These are phyloP conservation scores for Rhododendron ovatum DNA, from an alignment of 148 eudicot genomes.

Conservation along the genomic window DNA sequence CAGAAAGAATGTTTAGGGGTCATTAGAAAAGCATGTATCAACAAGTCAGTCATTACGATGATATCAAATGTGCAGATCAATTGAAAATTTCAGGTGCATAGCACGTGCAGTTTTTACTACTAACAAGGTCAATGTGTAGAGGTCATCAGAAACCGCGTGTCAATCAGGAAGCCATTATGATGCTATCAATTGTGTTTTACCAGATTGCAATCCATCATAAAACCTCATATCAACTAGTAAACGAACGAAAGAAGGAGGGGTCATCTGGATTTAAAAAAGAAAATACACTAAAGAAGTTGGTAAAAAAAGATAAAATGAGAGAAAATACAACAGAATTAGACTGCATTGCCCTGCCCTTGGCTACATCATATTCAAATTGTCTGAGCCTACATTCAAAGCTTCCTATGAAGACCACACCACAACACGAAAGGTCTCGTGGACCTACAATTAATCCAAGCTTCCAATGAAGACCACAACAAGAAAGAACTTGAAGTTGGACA, in stretches of 20 bases:
- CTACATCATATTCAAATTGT: too few relatives aligned
- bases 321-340: neutral
- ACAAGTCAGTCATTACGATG: neutral
- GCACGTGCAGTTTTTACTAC: too few relatives aligned
- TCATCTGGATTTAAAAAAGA: neutral
- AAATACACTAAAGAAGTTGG: neutral
- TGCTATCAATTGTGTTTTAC: neutral
- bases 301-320: neutral
- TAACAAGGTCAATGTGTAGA: too few relatives aligned
- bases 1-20: neutral
- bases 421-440: too few relatives aligned
- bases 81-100: too few relatives aligned
- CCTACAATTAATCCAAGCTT: too few relatives aligned
- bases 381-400: too few relatives aligned
- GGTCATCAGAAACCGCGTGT: neutral
- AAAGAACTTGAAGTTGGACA: too few relatives aligned
- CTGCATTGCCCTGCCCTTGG: too few relatives aligned
- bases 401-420: too few relatives aligned
- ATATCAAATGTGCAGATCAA: too few relatives aligned
- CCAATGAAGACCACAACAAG: too few relatives aligned
- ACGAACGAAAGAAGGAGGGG: neutral
- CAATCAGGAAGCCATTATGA: neutral
- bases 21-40: neutral
- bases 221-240: neutral
- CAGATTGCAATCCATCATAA: neutral